These are phyloP conservation scores for Globisporangium takayamanum DNA, from an alignment of 352 stramenopile species.

Conservation along the genomic window DNA sequence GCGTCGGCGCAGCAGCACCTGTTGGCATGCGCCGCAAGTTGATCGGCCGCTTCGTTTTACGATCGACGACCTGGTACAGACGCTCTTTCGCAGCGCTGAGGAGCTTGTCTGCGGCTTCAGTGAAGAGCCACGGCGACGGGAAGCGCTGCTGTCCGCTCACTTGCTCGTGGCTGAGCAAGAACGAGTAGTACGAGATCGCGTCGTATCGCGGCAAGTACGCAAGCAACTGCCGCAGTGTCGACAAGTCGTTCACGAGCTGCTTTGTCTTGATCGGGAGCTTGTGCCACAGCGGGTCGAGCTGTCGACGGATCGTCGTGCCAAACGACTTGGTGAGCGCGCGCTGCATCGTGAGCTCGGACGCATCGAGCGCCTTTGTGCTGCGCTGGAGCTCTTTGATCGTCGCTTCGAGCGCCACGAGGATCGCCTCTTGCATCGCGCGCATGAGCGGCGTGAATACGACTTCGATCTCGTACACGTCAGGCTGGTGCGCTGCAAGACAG, in stretches of 20 bases:
- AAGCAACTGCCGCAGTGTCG: constrained; percentile 80
- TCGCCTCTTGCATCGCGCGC: constrained; percentile 91
- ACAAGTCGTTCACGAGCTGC: constrained; percentile 86
- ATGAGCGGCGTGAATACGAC: constrained; percentile 89
- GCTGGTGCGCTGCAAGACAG: constrained; percentile 82
- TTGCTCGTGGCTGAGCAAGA: constrained; percentile 89
- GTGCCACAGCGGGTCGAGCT: constrained; percentile 97
- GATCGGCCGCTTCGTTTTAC: constrained; percentile 34
- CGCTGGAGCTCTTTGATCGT: constrained; percentile 93
- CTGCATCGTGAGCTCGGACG: constrained; percentile 89
- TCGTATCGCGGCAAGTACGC: constrained; percentile 94
- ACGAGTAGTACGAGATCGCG: constrained; percentile 94
- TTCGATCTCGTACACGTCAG: constrained; percentile 93
- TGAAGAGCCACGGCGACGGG: constrained; percentile 94
- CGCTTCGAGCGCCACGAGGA: constrained; percentile 90
- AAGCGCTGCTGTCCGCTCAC: constrained; percentile 74
- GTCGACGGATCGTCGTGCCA: constrained; percentile 53
- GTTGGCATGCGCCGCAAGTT: constrained; percentile 23
- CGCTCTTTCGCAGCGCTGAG: constrained; percentile 91
- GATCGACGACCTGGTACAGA: constrained; percentile 83
- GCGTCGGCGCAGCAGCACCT: constrained; percentile 5
- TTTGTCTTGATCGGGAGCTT: constrained; percentile 90
- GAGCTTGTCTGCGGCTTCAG: constrained; percentile 89
- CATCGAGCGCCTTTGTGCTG: constrained; percentile 76
- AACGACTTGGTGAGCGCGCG: constrained; percentile 89